Conservation (phyloP, 2,329 filamentous ascomycete genomes). For the Apiospora koreana region DNA sequence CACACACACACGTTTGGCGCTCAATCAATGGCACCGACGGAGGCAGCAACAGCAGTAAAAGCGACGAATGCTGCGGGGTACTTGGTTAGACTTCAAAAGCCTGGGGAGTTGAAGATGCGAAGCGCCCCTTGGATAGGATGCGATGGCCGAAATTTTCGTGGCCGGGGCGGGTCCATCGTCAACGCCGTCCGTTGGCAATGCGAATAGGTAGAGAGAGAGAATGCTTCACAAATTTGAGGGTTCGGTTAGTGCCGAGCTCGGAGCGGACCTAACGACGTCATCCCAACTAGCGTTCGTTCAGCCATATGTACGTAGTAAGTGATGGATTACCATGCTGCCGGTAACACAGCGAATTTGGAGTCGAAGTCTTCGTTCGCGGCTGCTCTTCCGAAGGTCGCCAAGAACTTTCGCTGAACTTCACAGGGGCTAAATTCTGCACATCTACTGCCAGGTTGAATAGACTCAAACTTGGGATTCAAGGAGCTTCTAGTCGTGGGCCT, state of each 20-base stretch:
- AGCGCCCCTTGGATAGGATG: neutral
- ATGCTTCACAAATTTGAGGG: neutral
- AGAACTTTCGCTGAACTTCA: too few species aligned
- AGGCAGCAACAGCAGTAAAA: neutral
- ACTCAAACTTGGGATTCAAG: too few species aligned
- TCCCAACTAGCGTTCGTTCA: neutral
- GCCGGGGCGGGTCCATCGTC: constrained; percentile 1
- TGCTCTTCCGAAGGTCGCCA: too few species aligned
- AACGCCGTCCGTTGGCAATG: neutral
- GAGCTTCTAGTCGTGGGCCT: too few species aligned
- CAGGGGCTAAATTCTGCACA: too few species aligned
- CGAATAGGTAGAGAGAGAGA: too few species aligned
- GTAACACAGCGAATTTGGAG: neutral
- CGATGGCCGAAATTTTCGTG: neutral
- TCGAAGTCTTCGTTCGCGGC: too few species aligned
- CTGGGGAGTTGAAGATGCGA: neutral
- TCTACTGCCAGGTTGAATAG: too few species aligned
- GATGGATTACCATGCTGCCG: neutral
- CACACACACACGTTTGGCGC: neutral
- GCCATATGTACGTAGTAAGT: too few species aligned
- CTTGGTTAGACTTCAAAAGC: neutral
- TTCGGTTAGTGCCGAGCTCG: constrained; percentile 2
- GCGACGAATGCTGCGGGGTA: neutral
- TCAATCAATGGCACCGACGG: neutral
- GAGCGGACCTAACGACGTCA: neutral